A percentile compares a stretch with the other conserved stretches of the same genome.
Evolutionary conservation across 805 yeast species (phyloP).

Genomic region (Metschnikowia arizonensis): DNA sequence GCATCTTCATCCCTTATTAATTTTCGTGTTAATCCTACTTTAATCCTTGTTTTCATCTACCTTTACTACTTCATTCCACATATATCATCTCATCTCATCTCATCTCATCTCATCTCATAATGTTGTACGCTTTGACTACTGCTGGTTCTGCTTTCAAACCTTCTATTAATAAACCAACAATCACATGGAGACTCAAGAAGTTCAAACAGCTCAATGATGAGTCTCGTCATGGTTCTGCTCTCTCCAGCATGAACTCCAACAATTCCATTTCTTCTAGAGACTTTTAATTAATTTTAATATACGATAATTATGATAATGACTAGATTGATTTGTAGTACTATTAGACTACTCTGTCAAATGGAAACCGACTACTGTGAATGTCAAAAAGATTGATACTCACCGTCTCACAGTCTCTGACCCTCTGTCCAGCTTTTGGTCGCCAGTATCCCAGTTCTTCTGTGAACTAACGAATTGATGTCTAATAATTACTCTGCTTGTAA

Average conservation of each 20-base stretch:
- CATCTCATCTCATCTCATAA: constrained; percentile 4
- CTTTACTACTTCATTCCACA: not conserved
- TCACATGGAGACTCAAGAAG: constrained; percentile 36
- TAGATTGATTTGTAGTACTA: too few relatives aligned
- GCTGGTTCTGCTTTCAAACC: constrained; percentile 40
- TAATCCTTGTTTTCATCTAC: not conserved
- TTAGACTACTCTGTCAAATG: too few relatives aligned
- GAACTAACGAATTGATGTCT: too few relatives aligned
- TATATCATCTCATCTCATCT: not conserved
- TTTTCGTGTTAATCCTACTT: too few relatives aligned
- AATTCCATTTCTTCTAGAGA: not conserved
- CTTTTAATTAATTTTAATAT: not conserved
- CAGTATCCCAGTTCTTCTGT: too few relatives aligned
- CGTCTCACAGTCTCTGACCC: too few relatives aligned
- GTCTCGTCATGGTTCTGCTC: constrained; percentile 12
- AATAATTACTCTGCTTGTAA: too few relatives aligned
- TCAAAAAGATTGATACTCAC: too few relatives aligned
- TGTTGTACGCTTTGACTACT: constrained; percentile 31
- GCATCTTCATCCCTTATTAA: too few relatives aligned
- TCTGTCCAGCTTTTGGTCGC: too few relatives aligned
- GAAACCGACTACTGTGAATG: too few relatives aligned
- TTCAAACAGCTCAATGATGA: constrained; percentile 24
- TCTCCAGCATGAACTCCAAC: constrained; percentile 10
- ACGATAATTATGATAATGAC: not conserved
- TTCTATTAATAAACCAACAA: constrained; percentile 28